Evolutionary conservation across 2,329 filamentous ascomycete genomes (phyloP).

Genomic region (Neonectria punicea): DNA sequence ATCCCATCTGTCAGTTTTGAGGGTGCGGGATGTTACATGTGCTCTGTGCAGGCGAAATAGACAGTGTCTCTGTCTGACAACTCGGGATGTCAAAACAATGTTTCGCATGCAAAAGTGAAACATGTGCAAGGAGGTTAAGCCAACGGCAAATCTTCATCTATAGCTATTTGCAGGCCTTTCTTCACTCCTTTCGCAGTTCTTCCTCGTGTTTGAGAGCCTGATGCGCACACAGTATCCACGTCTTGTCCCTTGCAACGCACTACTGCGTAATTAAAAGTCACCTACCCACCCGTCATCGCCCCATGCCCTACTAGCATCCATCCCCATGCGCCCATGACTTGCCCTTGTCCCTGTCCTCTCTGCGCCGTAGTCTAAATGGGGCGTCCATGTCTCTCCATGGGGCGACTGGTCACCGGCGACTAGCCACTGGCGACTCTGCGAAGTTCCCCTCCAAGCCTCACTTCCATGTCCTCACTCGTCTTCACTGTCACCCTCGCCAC

Average conservation of each 20-base stretch:
- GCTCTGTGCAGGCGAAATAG: background rate
- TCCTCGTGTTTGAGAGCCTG: background rate
- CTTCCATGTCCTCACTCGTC: background rate
- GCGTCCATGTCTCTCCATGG: conserved; percentile 1
- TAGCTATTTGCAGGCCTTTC: background rate
- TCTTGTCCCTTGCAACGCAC: background rate
- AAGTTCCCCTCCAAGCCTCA: background rate
- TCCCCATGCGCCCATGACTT: conserved; percentile 2
- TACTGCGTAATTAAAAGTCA: conserved; percentile 1
- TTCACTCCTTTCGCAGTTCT: too few relatives aligned
- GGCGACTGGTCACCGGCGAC: background rate
- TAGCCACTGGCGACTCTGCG: background rate
- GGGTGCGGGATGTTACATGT: background rate
- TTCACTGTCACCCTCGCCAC: too few relatives aligned
- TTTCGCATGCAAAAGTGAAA: background rate
- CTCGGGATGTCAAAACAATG: background rate
- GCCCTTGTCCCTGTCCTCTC: background rate
- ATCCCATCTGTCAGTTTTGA: background rate
- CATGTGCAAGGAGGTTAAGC: background rate
- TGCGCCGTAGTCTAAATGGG: background rate
- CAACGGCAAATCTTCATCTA: background rate
- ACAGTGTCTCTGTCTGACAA: background rate
- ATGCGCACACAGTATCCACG: background rate
- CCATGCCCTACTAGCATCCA: background rate
- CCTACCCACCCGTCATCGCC: conserved; percentile 6